Evolutionary conservation across 176 grass and related monocot genomes (phyloP), one percentile per base, ranked within the genome.

Genomic region (Phoenix roebelenii): DNA sequence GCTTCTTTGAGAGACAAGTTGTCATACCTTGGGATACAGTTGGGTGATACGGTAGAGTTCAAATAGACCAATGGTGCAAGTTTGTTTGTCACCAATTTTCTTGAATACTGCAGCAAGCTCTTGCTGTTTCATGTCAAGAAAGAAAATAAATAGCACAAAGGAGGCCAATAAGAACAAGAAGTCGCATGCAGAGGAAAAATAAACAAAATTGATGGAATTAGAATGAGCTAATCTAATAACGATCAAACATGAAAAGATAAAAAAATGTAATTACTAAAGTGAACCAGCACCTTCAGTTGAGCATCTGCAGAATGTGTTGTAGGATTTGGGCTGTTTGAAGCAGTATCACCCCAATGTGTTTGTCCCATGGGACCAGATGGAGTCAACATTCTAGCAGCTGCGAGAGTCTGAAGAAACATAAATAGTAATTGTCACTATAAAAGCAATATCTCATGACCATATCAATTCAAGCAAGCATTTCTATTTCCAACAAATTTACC

Each of bases 91-190:
- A 58, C 93, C 93, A 51, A 98, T 98, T 85, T 98, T 98, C 79
- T 98, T 98, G 74, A 98, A 98, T n/a, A 98, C 73, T n/a, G 93
- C 88, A 74, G 93, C 93, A 71, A 98, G 87, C 76, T 98, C 88
- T 92, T 98, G 93, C 93, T 98, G 73, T 83, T 74, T 64, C 49
- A 72, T 30, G 18, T 52, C 7, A 72, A 65, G 35, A 22, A 76
- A 68, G 23, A 6, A 16, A 76, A 22, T 72, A 64, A 62, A 3
- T 15, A 44, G 35, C 35, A 44, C 35, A 44, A 20, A 23, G 14
- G 3, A 23, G 30, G 50, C 29, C 52, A 68, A 28, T 50, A 2
- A 64, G 70, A 20, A 14, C 2, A 0, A 5, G 65, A 62, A 4
- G 58, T 2, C 51, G 3, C 1, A 5, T 17, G 44, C 73, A 5